Evolutionary conservation across 2,329 filamentous ascomycete genomes (phyloP), one percentile per base, ranked within the genome.

Genomic region (Alternaria viburni): DNA sequence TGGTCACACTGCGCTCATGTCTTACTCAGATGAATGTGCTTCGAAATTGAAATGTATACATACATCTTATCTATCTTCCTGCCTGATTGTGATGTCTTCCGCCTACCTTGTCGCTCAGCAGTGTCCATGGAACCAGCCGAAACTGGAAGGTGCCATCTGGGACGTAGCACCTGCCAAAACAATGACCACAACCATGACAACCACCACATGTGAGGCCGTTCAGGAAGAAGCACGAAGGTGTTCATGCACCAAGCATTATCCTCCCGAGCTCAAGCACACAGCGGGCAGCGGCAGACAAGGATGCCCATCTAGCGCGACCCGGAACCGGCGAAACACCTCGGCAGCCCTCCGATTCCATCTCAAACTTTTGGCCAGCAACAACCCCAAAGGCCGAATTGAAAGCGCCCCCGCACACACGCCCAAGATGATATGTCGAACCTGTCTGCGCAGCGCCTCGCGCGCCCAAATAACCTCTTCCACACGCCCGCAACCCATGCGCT

Each of bases 401-500:
- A 32, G 41, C 54, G 54, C 17, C 19, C 36, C 32, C 57, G 13
- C 26, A 49, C 19, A 61, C 58, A 63, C 52, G 32, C 51, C 55
- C 66, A 77, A 43, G 28, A 81, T 81, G 79, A 80, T 81, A 69
- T 81, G 79, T 66, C 74, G 75, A 56, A 74, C 72, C 68, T 81
- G 80, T 67, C 70, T 81, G 30, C 76, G 78, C 41, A 69, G 74
- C 49, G 74, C 77, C 30, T 68, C 75, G 15, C 76, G 77, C 59
- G 49, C 62, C 52, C 68, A 60, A 41, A 57, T 61, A 44, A n/a
- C 23, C n/a, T 21, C 56, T 3, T 56, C 52, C 50, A 21, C 52
- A 54, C 66, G 41, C 44, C 36, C 43, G 25, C 54, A 54, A 62
- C 70, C 45, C 58, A 61, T 63, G 13, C 77, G 73, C 69, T 73